Percentiles rank a stretch among this genome's conserved stretches.
Conservation (phyloP, 805 yeast species). For the Novakomyces olei region DNA sequence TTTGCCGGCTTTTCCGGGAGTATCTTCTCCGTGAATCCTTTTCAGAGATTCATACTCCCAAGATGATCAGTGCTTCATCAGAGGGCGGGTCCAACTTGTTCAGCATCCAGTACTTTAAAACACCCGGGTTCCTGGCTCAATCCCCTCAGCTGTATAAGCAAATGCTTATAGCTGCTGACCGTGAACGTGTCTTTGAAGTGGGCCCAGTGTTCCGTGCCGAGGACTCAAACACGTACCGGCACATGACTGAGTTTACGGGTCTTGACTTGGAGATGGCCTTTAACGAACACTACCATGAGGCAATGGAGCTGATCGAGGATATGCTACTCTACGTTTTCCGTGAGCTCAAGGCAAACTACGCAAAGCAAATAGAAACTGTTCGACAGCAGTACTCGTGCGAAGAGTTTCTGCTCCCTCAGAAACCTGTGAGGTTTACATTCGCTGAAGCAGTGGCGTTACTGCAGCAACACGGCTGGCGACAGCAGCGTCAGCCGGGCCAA, state of each 20-base stretch:
- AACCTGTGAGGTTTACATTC: conserved; percentile 75
- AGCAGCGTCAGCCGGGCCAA: conserved; percentile 1
- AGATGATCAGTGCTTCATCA: conserved; percentile 80
- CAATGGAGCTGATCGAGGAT: conserved; percentile 35
- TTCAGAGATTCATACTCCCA: conserved; percentile 90
- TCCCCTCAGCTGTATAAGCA: conserved; percentile 97
- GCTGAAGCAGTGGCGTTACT: conserved; percentile 78
- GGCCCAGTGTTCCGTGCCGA: conserved; percentile 99
- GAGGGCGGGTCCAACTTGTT: conserved; percentile 98
- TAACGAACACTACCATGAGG: conserved; percentile 96
- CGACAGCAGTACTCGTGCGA: conserved; percentile 83
- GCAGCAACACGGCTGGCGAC: conserved; percentile 44
- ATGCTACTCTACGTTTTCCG: conserved; percentile 74
- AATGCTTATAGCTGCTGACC: conserved; percentile 94
- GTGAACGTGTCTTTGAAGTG: conserved; percentile 85
- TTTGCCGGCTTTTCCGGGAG: conserved; percentile 72
- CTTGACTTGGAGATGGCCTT: conserved; percentile 95
- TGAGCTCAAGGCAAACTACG: conserved; percentile 58
- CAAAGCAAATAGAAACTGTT: conserved; percentile 66
- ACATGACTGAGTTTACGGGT: conserved; percentile 96
- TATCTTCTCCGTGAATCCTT: conserved; percentile 46
- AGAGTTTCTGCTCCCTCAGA: conserved; percentile 82
- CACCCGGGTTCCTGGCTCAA: conserved; percentile 85
- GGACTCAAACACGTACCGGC: conserved; percentile 97
- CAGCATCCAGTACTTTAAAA: conserved; percentile 79